Evolutionary conservation across 2,329 filamentous ascomycete genomes (phyloP), one percentile per base, ranked within the genome.

Genomic region (Neopestalotiopsis clavispora): DNA sequence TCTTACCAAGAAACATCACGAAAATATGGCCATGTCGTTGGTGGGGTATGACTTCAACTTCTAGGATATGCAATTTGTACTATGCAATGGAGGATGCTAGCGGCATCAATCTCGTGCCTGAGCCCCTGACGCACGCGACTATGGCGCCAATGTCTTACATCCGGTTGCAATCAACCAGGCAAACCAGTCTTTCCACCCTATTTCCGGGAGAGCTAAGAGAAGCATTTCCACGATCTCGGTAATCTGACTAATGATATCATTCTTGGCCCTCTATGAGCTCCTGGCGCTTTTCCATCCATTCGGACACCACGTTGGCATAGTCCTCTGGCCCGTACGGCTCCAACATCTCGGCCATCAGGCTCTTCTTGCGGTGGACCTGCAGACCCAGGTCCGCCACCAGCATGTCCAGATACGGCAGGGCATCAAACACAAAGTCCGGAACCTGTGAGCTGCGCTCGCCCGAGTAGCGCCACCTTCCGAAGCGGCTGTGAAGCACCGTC

Each of bases 371-470:
- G 71, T 86, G 82, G 14, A 81, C 81, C 20, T 84, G 80, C 67
- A 94, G 78, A 0, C 88, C 91, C 68, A 95, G 74, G 77, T 95
- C 92, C 4, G 81, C 80, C 69, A 93, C 76, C 75, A 95, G 77
- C 74, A 91, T 74, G 78, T 95, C 92, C 20, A 94, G 77, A 69
- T 94, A 96, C 4, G 92, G 92, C 67, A 95, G 77, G 0, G 87
- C 87, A 77, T 96, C 93, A 75, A 95, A 95, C 20, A 93, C 90
- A 72, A 94, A 90, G 76, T 93, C 92, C 0, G 90, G 90, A 69
- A 86, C 84, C 75, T 83, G 85, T 52, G 82, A 83, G 1, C 91
- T 91, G 74, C 89, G 90, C 0, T 91, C 92, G 3, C 82, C 85
- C 1, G 91, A 89, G 73, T 92, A 92, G 32, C 92, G 85, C 86